Conservation (phyloP, 768 basidiomycete genomes). For the Dacryopinax spathularia region DNA sequence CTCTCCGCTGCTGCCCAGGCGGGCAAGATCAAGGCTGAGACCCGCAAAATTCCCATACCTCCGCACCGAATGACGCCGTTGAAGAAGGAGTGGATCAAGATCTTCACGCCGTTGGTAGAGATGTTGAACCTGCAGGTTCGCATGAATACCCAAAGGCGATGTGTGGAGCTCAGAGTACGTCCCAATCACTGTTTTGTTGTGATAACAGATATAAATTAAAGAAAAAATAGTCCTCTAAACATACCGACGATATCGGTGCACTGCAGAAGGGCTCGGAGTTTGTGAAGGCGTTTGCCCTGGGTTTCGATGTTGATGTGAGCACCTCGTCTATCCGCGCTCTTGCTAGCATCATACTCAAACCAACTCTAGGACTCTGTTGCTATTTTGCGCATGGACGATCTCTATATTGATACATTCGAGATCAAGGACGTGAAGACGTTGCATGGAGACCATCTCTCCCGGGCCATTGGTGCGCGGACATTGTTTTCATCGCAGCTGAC, state of each 20-base stretch:
- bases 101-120: conserved; percentile 92
- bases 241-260: conserved; percentile 83
- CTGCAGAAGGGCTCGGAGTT: conserved; percentile 97
- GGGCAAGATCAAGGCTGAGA: conserved; percentile 59
- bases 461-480: conserved; percentile 63
- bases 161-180: conserved; percentile 84
- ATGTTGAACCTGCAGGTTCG: conserved; percentile 87
- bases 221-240: conserved; percentile 68
- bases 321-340: too few species aligned
- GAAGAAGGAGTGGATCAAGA: conserved; percentile 90
- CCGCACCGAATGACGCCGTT: conserved; percentile 95
- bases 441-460: conserved; percentile 94
- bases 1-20: conserved; percentile 45
- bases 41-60: conserved; percentile 79
- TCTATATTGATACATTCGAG: conserved; percentile 96
- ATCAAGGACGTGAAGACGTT: conserved; percentile 98
- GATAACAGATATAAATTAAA: neutral
- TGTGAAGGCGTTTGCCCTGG: conserved; percentile 83
- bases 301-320: conserved; percentile 88
- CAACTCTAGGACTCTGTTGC: conserved; percentile 74
- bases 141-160: conserved; percentile 84
- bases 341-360: neutral
- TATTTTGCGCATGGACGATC: conserved; percentile 83
- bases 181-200: neutral
- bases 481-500: neutral